Evolutionary conservation across 2,329 filamentous ascomycete species (phyloP).

Genomic region (Botrytis cinerea): DNA sequence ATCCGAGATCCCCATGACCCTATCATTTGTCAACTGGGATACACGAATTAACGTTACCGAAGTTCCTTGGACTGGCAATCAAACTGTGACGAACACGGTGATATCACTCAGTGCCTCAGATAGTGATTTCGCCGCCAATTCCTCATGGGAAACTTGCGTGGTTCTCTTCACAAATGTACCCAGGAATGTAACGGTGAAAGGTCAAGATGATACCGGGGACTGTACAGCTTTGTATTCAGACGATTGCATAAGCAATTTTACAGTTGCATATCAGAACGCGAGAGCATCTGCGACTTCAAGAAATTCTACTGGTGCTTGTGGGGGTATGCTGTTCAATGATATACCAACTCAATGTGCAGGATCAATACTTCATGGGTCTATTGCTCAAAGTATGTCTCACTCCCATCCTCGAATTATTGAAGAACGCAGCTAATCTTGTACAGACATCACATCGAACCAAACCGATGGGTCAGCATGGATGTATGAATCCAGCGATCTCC

Average conservation of each 20-base stretch:
- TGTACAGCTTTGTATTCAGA: not conserved
- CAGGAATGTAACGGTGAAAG: not conserved
- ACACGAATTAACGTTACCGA: constrained; percentile 17
- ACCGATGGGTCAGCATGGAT: constrained; percentile 9
- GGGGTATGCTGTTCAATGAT: not conserved
- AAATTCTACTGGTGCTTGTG: not conserved
- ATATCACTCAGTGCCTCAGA: not conserved
- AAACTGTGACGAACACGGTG: constrained; percentile 10
- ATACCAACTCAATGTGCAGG: constrained; percentile 2
- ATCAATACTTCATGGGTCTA: not conserved
- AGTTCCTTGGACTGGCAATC: not conserved
- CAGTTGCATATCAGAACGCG: not conserved
- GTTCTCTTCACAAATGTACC: not conserved
- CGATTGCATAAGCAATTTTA: not conserved
- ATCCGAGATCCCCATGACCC: not conserved
- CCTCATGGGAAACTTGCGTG: constrained; percentile 17
- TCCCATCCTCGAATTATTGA: not conserved
- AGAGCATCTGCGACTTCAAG: not conserved
- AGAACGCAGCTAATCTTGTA: not conserved
- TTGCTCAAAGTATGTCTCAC: not conserved
- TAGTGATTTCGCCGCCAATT: not conserved
- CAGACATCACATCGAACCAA: not conserved
- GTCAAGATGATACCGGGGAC: constrained; percentile 15
- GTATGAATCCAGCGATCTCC: not conserved
- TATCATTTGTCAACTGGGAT: not conserved